phyloP scores from a whole-genome alignment of 1,284 basidiomycete species.

The Stereum hirsutum region DNA sequence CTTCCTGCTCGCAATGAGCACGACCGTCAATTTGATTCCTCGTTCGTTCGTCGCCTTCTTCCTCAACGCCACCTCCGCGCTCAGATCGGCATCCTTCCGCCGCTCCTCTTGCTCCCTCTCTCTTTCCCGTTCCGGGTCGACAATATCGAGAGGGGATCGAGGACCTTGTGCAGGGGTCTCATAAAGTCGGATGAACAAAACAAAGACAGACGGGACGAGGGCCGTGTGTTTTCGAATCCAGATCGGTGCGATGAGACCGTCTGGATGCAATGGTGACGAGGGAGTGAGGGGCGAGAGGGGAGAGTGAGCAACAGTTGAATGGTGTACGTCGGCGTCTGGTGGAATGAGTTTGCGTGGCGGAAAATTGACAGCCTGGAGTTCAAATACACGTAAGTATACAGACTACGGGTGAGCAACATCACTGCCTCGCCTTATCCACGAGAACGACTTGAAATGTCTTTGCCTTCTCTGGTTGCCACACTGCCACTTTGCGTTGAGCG shows the following conservation, averaged over 20 bases:
- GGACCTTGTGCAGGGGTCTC: constrained; percentile 41
- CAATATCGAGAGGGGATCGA: constrained; percentile 42
- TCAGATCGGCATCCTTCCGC: constrained; percentile 63
- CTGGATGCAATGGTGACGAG: constrained; percentile 83
- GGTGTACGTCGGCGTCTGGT: constrained; percentile 44
- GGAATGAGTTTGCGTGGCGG: constrained; percentile 77
- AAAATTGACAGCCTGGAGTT: constrained; percentile 55
- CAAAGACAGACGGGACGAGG: constrained; percentile 86
- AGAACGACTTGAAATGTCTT: constrained; percentile 75
- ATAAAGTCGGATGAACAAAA: constrained; percentile 79
- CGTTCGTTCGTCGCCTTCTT: constrained; percentile 78
- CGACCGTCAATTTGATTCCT: constrained; percentile 90
- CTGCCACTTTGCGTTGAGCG: constrained; percentile 46
- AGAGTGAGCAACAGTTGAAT: constrained; percentile 56
- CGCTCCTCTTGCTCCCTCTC: constrained; percentile 60
- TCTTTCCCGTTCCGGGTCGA: constrained; percentile 37
- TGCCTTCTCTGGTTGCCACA: constrained; percentile 57
- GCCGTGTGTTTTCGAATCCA: constrained; percentile 96
- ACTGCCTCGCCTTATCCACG: constrained; percentile 60
- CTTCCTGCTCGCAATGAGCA: constrained; percentile 81
- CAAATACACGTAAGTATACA: constrained; percentile 2
- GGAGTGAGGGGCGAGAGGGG: constrained; percentile 87
- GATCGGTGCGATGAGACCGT: constrained; percentile 92
- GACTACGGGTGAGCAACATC: too few species aligned
- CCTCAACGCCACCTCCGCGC: constrained; percentile 69